Evolutionary conservation across 306 rosid species (phyloP).

Genomic region (Boehmeria nivea): DNA sequence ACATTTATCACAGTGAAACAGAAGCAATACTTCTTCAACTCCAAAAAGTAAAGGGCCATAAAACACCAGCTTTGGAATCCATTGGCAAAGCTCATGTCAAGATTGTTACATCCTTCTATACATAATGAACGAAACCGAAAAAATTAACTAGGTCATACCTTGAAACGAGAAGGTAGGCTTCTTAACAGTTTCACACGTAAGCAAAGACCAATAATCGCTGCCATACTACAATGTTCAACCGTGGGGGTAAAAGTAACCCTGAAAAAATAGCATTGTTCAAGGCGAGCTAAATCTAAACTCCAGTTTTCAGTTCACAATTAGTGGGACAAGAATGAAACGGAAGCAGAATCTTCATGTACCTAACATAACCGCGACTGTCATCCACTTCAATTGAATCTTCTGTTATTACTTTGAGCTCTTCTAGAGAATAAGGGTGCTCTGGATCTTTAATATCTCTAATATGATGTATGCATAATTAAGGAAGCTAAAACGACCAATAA

Average conservation of each 20-base stretch:
- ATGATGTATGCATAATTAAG: conserved; percentile 73
- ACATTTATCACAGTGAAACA: not conserved
- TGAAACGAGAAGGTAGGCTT: conserved; percentile 79
- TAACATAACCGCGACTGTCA: conserved; percentile 60
- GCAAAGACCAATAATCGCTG: conserved; percentile 89
- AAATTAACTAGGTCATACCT: conserved; percentile 39
- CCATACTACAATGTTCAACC: conserved; percentile 97
- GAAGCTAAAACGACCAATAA: conserved; percentile 1
- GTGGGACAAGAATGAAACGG: not conserved
- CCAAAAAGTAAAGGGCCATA: too few relatives aligned
- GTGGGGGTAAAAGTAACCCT: conserved; percentile 96
- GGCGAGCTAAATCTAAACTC: conserved; percentile 1
- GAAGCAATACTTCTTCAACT: not conserved
- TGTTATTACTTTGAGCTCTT: conserved; percentile 88
- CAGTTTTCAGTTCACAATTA: not conserved
- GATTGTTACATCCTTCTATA: not conserved
- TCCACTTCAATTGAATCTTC: conserved; percentile 89
- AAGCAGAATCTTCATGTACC: conserved; percentile 31
- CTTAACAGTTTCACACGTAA: conserved; percentile 80
- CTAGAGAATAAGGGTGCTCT: conserved; percentile 83
- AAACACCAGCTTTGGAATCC: too few relatives aligned
- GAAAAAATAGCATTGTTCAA: conserved; percentile 18
- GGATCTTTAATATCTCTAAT: conserved; percentile 93
- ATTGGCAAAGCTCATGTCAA: too few relatives aligned
- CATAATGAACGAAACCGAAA: not conserved